phyloP scores from a whole-genome alignment of 345 rosid genomes.

The Aegle marmelos region DNA sequence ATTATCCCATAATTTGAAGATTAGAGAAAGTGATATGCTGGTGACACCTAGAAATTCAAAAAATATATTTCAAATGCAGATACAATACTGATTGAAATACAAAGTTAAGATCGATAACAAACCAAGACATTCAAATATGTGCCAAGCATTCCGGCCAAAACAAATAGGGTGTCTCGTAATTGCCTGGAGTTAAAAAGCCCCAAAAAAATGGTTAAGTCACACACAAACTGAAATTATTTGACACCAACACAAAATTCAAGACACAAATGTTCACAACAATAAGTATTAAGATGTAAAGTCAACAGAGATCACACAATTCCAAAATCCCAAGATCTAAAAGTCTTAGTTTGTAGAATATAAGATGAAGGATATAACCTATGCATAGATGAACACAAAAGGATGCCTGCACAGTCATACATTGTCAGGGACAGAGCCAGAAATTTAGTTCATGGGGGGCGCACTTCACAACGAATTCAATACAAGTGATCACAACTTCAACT shows the following conservation, averaged over 20 bases:
- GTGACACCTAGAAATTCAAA: neutral
- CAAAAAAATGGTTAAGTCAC: neutral
- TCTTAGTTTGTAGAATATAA: neutral
- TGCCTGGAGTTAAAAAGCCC: conserved; percentile 42
- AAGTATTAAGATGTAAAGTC: neutral
- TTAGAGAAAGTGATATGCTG: neutral
- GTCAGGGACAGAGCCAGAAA: no score
- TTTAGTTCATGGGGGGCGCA: no score
- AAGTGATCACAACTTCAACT: no score
- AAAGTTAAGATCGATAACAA: conserved; percentile 30
- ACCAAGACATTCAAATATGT: conserved; percentile 89
- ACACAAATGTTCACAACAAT: neutral
- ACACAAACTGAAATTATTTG: neutral
- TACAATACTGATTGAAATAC: neutral
- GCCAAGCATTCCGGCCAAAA: conserved; percentile 87
- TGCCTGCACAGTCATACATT: neutral
- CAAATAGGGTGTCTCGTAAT: conserved; percentile 53
- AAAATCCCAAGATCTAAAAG: neutral
- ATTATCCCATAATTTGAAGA: neutral
- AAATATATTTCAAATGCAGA: neutral
- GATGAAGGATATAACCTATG: neutral
- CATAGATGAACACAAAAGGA: neutral
- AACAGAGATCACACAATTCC: neutral
- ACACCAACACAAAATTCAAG: conserved; percentile 3
- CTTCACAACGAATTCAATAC: no score